A percentile compares a stretch with the other conserved stretches of the same genome.
Evolutionary conservation across 331 rosid genomes (phyloP).

Genomic region (Rosa hybrid): DNA sequence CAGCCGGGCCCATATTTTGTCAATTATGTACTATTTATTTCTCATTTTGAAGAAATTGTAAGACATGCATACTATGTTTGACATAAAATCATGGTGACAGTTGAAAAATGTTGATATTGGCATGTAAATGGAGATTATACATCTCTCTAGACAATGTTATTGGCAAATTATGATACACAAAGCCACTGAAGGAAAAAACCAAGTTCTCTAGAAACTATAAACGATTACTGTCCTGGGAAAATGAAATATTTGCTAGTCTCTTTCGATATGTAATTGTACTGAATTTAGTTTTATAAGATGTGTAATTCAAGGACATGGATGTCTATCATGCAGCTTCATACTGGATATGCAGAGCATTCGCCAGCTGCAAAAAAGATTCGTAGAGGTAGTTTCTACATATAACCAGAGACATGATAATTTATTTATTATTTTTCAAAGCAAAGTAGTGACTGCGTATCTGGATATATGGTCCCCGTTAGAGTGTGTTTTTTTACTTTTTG

Average conservation of each 20-base stretch:
- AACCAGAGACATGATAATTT: background rate
- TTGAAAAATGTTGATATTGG: background rate
- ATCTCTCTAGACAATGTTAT: background rate
- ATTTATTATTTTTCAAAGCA: slow-evolving; percentile 20
- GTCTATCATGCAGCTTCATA: slow-evolving; percentile 71
- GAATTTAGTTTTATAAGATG: slow-evolving; percentile 2
- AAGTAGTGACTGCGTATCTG: slow-evolving; percentile 8
- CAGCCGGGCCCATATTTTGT: slow-evolving; percentile 21
- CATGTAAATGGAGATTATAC: background rate
- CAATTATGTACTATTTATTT: slow-evolving; percentile 21
- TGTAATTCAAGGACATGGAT: slow-evolving; percentile 21
- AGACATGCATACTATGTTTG: slow-evolving; percentile 9
- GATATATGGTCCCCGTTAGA: slow-evolving; percentile 19
- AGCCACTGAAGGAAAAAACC: background rate
- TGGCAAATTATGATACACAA: background rate
- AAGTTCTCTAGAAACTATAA: background rate
- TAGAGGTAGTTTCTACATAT: slow-evolving; percentile 41
- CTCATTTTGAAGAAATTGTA: slow-evolving; percentile 21
- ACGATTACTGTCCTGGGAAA: background rate
- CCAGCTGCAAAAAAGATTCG: slow-evolving; percentile 63
- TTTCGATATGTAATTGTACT: background rate
- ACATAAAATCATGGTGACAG: slow-evolving; percentile 15
- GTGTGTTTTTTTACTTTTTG: slow-evolving; percentile 21
- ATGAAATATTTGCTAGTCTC: background rate
- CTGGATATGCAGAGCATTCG: slow-evolving; percentile 56